Conservation (phyloP, 116 monocot species). For the Trichopus zeylanicus region DNA sequence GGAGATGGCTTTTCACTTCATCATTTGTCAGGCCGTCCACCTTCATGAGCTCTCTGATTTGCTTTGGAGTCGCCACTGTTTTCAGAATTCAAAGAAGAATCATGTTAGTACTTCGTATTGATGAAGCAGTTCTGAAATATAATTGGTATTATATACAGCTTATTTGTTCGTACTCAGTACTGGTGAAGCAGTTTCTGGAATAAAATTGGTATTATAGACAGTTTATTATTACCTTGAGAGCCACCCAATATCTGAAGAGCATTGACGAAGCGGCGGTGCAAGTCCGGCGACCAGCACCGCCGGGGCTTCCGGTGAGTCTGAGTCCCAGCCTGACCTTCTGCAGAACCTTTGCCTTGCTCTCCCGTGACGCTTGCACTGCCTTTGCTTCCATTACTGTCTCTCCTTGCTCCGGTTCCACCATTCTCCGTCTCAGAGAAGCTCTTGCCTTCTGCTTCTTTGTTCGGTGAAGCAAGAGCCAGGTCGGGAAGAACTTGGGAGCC, state of each 20-base stretch:
- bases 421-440: slow-evolving; percentile 8
- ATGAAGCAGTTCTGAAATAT: no score
- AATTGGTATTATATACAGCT: no score
- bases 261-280: slow-evolving; percentile 90
- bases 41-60: slow-evolving; percentile 95
- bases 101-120: no score
- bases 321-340: slow-evolving; percentile 8
- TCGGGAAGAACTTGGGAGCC: slow-evolving; percentile 15
- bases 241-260: slow-evolving; percentile 90
- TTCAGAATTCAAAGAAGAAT: background rate
- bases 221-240: slow-evolving; percentile 51
- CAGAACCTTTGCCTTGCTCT: slow-evolving; percentile 12
- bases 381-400: background rate
- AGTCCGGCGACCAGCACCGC: slow-evolving; percentile 93
- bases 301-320: slow-evolving; percentile 62
- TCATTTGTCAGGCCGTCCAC: slow-evolving; percentile 94
- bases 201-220: no score
- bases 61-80: slow-evolving; percentile 92
- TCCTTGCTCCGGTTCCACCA: background rate
- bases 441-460: slow-evolving; percentile 12
- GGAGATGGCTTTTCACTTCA: slow-evolving; percentile 96
- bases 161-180: no score
- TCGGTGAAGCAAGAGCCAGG: slow-evolving; percentile 25
- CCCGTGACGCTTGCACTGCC: background rate
- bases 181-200: no score